These are phyloP conservation scores for Fusarium dimerum DNA, from an alignment of 2,329 filamentous ascomycete species.

Conservation along the genomic window DNA sequence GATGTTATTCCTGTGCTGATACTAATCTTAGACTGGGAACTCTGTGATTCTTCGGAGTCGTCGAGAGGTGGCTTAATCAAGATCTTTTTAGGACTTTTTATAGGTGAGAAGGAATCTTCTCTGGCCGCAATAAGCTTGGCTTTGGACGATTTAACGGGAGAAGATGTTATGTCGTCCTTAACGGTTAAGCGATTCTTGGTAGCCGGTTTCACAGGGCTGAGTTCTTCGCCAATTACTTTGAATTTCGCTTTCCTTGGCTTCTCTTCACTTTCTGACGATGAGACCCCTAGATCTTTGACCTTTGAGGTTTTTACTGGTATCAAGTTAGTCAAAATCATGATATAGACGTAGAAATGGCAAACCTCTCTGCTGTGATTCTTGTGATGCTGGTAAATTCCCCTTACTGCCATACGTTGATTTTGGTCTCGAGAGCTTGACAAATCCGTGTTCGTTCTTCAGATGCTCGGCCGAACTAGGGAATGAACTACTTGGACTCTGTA, in stretches of 20 bases:
- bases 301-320: slow-evolving; percentile 3
- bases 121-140: slow-evolving; percentile 10
- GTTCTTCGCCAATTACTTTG: slow-evolving; percentile 9
- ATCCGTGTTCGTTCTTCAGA: slow-evolving; percentile 25
- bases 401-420: slow-evolving; percentile 31
- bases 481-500: background rate
- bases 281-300: background rate
- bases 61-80: background rate
- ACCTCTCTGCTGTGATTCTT: slow-evolving; percentile 23
- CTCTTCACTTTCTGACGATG: slow-evolving; percentile 5
- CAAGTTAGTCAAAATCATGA: slow-evolving; percentile 1
- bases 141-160: slow-evolving; percentile 13
- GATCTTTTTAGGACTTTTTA: background rate
- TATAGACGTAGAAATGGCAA: background rate
- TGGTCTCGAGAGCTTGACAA: slow-evolving; percentile 16
- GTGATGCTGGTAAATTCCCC: slow-evolving; percentile 23
- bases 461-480: slow-evolving; percentile 23
- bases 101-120: background rate
- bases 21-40: background rate
- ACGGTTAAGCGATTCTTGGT: background rate
- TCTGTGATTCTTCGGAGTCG: background rate
- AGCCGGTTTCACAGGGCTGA: slow-evolving; percentile 13
- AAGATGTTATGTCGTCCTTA: slow-evolving; percentile 11
- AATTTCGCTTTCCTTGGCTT: slow-evolving; percentile 9
- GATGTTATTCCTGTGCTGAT: background rate